Percentiles rank a stretch among this genome's conserved stretches.
phyloP scores from a whole-genome alignment of 805 yeast species.

The Candida caryicola region DNA sequence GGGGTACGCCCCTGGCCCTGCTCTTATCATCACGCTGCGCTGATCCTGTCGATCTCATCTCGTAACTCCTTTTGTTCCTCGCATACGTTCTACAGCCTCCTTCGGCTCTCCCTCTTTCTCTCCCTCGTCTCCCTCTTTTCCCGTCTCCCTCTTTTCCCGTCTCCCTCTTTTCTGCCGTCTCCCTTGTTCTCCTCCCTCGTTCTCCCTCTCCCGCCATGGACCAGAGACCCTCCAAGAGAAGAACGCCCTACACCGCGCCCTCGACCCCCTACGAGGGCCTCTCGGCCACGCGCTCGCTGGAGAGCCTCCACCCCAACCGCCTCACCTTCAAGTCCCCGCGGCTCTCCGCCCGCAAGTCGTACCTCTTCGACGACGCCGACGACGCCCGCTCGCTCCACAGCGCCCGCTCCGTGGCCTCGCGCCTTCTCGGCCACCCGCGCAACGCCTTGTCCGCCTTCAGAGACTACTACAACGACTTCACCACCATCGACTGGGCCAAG shows the following conservation, averaged over 20 bases:
- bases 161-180: no score
- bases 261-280: slow-evolving; percentile 1
- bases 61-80: no score
- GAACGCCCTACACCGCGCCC: slow-evolving; percentile 1
- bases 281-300: neutral
- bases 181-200: no score
- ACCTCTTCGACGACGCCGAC: neutral
- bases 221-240: neutral
- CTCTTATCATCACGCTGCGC: no score
- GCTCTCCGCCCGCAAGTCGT: neutral
- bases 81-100: no score
- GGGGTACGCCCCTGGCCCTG: no score
- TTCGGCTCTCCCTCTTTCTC: no score
- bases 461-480: slow-evolving; percentile 55
- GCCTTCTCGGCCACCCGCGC: neutral
- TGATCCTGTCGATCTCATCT: no score
- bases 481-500: slow-evolving; percentile 59
- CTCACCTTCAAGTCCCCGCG: neutral
- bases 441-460: slow-evolving; percentile 20
- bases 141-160: no score
- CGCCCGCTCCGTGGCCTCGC: neutral
- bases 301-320: neutral
- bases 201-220: no score
- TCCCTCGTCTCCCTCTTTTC: no score
- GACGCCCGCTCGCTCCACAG: slow-evolving; percentile 1